These are phyloP conservation scores for Penicillium cinerascens DNA, from an alignment of 495 filamentous ascomycete species.

Conservation along the genomic window DNA sequence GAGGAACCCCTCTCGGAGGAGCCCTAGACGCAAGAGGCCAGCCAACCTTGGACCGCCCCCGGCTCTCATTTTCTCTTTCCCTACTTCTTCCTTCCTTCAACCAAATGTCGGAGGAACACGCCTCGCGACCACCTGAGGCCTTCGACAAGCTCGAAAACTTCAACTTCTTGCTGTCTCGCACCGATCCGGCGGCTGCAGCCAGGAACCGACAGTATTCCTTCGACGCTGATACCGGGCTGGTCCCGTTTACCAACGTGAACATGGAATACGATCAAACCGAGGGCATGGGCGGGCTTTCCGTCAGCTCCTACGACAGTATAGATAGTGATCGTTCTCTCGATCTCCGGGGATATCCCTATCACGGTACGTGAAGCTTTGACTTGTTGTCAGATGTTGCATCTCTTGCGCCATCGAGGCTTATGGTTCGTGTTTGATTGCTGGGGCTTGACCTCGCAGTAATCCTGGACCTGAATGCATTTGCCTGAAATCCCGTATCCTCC, in stretches of 20 bases:
- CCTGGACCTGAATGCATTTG: not conserved
- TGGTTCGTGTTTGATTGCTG: constrained; percentile 26
- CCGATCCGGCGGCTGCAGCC: constrained; percentile 28
- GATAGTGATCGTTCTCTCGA: constrained; percentile 47
- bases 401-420: constrained; percentile 35
- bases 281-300: constrained; percentile 46
- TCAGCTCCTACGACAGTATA: constrained; percentile 50
- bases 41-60: not conserved
- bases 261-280: constrained; percentile 49
- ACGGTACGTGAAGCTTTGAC: constrained; percentile 33
- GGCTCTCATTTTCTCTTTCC: not conserved
- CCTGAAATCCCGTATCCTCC: not conserved
- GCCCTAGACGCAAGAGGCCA: constrained; percentile 1
- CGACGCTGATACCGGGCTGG: constrained; percentile 39
- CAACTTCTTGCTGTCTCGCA: constrained; percentile 41
- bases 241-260: constrained; percentile 35
- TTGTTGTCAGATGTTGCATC: constrained; percentile 37
- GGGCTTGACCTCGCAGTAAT: not conserved
- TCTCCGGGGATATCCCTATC: constrained; percentile 44
- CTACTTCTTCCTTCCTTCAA: constrained; percentile 15
- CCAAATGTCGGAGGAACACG: constrained; percentile 41
- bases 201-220: constrained; percentile 45
- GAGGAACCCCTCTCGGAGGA: not conserved
- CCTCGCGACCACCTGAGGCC: constrained; percentile 26
- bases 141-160: constrained; percentile 44